Conservation (phyloP, 345 rosid species). For the Populus alba region DNA sequence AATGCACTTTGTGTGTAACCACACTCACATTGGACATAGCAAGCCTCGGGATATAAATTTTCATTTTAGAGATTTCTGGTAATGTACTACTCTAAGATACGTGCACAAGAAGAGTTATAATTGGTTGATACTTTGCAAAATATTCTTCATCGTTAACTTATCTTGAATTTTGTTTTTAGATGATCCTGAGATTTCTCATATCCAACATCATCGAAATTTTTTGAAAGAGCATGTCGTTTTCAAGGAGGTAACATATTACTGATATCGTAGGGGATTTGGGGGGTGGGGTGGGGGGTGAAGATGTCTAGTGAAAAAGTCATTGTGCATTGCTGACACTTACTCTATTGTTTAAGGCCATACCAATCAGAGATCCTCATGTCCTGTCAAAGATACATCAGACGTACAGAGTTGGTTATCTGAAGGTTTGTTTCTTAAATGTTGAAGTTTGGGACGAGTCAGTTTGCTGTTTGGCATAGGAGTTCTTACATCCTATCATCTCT, state of each 20-base stretch:
- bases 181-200: constrained; percentile 63
- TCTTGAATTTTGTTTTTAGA: constrained; percentile 44
- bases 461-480: constrained; percentile 9
- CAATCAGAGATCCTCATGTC: constrained; percentile 64
- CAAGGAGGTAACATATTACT: constrained; percentile 67
- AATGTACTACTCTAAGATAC: background rate
- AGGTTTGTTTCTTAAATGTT: constrained; percentile 49
- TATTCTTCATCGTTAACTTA: background rate
- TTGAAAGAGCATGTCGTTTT: constrained; percentile 71
- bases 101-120: background rate
- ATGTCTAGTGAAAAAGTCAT: background rate
- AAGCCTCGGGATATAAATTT: no score
- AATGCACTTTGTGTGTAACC: background rate
- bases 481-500: constrained; percentile 21
- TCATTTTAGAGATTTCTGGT: background rate
- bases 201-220: constrained; percentile 66
- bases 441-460: constrained; percentile 13
- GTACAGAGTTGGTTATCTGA: constrained; percentile 79
- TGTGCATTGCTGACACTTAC: constrained; percentile 10
- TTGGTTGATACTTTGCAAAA: background rate
- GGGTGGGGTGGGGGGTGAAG: background rate
- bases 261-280: constrained; percentile 3
- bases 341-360: constrained; percentile 56
- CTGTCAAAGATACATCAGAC: constrained; percentile 86
- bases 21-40: background rate